Base-by-base conservation (phyloP, 768 basidiomycete genomes). In the Macrolepiota dolichaula region DNA sequence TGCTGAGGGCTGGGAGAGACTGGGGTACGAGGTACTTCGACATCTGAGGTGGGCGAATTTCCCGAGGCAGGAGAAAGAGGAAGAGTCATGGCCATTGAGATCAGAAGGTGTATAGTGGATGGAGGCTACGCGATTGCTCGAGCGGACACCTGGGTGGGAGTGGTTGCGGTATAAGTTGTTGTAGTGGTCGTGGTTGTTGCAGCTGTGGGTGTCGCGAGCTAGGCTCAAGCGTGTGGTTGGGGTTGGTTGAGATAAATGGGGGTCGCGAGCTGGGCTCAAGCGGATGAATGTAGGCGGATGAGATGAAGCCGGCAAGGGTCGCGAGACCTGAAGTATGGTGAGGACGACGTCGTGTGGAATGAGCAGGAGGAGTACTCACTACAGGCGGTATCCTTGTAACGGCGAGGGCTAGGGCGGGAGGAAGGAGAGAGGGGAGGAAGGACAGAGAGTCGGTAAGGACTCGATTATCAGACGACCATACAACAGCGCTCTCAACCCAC, bases 281-380 rank as follows among this genome's bases (percentile, higher is more conserved):
- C 86, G 85, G 68, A 66, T 27, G 60, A 64, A 68, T 61, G 69
- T 67, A 66, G 66, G 64, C 63, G 72, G 88, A 83, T 70, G 67
- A 66, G 74, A 74, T 80, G 89, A 83, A 77, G 86, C 88, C 89
- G 89, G 81, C 87, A 92, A 93, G 92, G 91, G 91, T 93, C 91
- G 91, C 91, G 91, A 93, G 91, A 83, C 84, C 88, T 91, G 69
- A 42, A 37, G 55, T 71, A 24, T 27, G 47, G 52, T 53, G 72
- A 71, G 52, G 65, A 61, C 24, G 68, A 67, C 29, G 68, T 59
- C 36, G 54, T 62, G 46, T 44, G 55, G 11, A 51, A 63, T 42
- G 60, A 64, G 53, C 37, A 27, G 24, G 44, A 22, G 29, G 15
- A 44, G n/a, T 51, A 71, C 75, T 38, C 62, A 80, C 78, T 70